Conservation (phyloP, 805 yeast genomes). For the Cyberlindnera bimundalis region DNA sequence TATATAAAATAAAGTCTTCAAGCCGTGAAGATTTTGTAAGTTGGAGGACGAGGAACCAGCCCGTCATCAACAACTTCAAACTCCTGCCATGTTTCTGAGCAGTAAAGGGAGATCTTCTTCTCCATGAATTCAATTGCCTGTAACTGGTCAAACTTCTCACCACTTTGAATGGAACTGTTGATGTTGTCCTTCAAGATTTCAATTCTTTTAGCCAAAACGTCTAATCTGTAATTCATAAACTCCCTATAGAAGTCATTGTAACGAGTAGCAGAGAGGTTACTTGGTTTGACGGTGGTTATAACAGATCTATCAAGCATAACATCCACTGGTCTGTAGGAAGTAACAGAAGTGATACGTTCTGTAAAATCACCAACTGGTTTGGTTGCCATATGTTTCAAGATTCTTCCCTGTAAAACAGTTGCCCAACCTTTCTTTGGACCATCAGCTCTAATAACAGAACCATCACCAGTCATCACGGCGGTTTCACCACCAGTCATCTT, state of each 20-base stretch:
- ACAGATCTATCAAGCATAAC: conserved; percentile 37
- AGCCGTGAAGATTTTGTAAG: conserved; percentile 20
- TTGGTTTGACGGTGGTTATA: conserved; percentile 40
- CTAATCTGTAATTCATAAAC: conserved; percentile 37
- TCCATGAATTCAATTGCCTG: conserved; percentile 32
- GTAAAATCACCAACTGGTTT: conserved; percentile 35
- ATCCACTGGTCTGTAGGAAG: conserved; percentile 40
- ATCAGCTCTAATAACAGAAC: conserved; percentile 21
- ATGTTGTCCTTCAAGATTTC: conserved; percentile 26
- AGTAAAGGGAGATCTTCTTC: conserved; percentile 27
- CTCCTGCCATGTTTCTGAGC: conserved; percentile 32
- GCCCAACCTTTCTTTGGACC: conserved; percentile 50
- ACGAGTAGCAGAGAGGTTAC: conserved; percentile 33
- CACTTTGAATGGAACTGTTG: conserved; percentile 22
- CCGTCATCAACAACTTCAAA: conserved; percentile 34
- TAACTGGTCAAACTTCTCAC: conserved; percentile 35
- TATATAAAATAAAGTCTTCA: not conserved
- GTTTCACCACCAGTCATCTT: conserved; percentile 63
- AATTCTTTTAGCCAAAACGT: conserved; percentile 33
- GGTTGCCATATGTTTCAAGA: conserved; percentile 44
- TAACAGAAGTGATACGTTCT: conserved; percentile 43
- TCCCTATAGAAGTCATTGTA: conserved; percentile 39
- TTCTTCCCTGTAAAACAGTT: conserved; percentile 43
- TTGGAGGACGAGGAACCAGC: conserved; percentile 23
- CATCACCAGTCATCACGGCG: conserved; percentile 37